phyloP scores from a whole-genome alignment of 345 rosid genomes.

The Lepidium sativum region DNA sequence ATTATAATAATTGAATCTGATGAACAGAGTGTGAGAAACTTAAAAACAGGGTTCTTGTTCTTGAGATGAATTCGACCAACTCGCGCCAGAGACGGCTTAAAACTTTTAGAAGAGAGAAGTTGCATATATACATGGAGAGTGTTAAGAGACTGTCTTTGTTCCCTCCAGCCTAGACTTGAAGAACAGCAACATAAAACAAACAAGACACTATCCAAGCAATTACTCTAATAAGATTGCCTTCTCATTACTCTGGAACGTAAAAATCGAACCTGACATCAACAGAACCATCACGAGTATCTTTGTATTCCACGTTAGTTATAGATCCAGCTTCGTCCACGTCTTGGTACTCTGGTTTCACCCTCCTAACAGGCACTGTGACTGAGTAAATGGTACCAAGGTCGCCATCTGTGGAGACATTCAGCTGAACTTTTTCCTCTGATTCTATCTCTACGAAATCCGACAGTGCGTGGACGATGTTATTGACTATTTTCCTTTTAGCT shows the following conservation, averaged over 20 bases:
- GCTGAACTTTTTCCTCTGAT: slow-evolving; percentile 91
- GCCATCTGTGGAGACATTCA: slow-evolving; percentile 69
- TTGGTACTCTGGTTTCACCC: slow-evolving; percentile 83
- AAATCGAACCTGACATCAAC: slow-evolving; percentile 92
- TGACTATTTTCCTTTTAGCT: slow-evolving; percentile 79
- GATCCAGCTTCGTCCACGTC: slow-evolving; percentile 51
- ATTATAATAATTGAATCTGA: too few relatives aligned
- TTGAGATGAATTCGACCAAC: too few relatives aligned
- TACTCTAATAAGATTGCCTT: slow-evolving; percentile 4
- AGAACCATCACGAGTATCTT: slow-evolving; percentile 66
- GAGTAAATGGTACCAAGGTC: slow-evolving; percentile 93
- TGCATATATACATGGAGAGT: slow-evolving; percentile 35
- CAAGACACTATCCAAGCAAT: slow-evolving; percentile 9
- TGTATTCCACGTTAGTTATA: slow-evolving; percentile 68
- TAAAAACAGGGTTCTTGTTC: neutral
- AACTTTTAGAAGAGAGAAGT: neutral
- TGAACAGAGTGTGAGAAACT: neutral
- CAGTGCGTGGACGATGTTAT: slow-evolving; percentile 64
- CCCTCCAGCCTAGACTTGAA: slow-evolving; percentile 8
- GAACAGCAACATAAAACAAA: slow-evolving; percentile 12
- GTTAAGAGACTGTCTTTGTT: slow-evolving; percentile 20
- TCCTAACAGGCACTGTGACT: slow-evolving; percentile 82
- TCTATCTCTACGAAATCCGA: slow-evolving; percentile 96
- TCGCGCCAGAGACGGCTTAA: too few relatives aligned
- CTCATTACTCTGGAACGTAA: slow-evolving; percentile 55